Conservation (phyloP, 2,329 filamentous ascomycete genomes). For the Dactylellina haptotyla region DNA sequence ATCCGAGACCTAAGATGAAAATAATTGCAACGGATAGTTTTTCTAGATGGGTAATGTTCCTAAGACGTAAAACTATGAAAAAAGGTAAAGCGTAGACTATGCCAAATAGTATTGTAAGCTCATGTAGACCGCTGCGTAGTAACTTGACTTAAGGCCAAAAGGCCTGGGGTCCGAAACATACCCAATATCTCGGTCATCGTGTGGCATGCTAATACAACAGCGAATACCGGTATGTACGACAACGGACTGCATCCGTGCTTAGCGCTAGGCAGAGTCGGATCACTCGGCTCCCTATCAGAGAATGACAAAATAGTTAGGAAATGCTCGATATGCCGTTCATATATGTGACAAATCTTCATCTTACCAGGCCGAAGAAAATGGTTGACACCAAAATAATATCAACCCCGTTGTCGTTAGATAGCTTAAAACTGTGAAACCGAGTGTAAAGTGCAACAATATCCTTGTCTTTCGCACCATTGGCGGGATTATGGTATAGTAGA, state of each 20-base stretch:
- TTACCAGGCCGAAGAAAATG: background rate
- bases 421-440: background rate
- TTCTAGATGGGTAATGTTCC: background rate
- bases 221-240: background rate
- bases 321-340: too few species aligned
- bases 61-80: constrained; percentile 1
- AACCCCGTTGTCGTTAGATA: constrained; percentile 1
- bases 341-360: background rate
- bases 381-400: constrained; percentile 5
- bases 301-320: too few species aligned
- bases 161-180: background rate
- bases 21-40: background rate
- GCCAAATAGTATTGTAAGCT: background rate
- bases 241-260: background rate
- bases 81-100: constrained; percentile 4
- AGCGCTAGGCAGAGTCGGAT: too few species aligned
- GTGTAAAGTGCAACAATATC: constrained; percentile 9
- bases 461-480: background rate
- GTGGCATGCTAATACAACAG: background rate
- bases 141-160: background rate
- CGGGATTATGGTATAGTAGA: constrained; percentile 11
- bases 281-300: background rate
- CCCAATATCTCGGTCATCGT: background rate
- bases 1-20: background rate
- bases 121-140: background rate